Evolutionary conservation across 805 yeast genomes (phyloP).

Genomic region (Wickerhamiella kurtzmanii): DNA sequence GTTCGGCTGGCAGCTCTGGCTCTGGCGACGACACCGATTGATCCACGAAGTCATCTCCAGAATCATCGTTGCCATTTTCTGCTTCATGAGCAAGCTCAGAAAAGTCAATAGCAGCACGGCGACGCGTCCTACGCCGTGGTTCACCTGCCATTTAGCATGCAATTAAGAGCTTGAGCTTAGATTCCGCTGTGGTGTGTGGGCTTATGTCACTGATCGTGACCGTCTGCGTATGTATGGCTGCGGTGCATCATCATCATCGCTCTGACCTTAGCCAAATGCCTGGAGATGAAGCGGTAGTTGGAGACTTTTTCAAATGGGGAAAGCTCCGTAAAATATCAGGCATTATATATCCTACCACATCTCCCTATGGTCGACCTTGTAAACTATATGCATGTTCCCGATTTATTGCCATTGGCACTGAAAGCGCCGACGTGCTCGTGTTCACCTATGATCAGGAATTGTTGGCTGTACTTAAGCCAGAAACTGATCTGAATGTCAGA

Average conservation of each 20-base stretch:
- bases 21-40: neutral
- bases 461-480: constrained; percentile 30
- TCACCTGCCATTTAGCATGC: no score
- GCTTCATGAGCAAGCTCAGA: neutral
- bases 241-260: neutral
- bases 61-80: neutral
- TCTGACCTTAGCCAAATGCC: neutral
- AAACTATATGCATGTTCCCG: constrained; percentile 23
- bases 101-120: neutral
- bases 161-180: no score
- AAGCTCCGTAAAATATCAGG: constrained; percentile 31
- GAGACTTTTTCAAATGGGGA: constrained; percentile 23
- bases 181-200: no score
- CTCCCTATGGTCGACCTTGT: constrained; percentile 40
- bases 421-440: constrained; percentile 47
- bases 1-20: neutral
- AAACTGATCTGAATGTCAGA: constrained; percentile 21
- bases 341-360: constrained; percentile 24
- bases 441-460: constrained; percentile 59
- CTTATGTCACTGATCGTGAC: neutral
- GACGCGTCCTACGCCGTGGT: neutral
- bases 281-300: constrained; percentile 2
- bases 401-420: constrained; percentile 49
- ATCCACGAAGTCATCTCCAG: neutral
- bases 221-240: no score